phyloP scores from a whole-genome alignment of 495 filamentous ascomycete genomes.

The Trichoderma reesei region DNA sequence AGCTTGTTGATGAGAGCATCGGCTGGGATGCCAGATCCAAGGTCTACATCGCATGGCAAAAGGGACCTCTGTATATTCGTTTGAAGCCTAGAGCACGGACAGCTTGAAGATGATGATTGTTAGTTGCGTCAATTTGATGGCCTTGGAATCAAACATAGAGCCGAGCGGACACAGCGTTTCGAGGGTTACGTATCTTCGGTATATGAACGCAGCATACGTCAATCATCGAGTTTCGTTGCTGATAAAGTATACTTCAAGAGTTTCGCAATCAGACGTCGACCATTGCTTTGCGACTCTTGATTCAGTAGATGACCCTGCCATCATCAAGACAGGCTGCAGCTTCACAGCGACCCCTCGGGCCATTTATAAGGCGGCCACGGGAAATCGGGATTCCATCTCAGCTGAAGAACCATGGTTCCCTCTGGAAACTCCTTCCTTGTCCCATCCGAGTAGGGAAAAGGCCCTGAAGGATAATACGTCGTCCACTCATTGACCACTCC shows the following conservation, averaged over 20 bases:
- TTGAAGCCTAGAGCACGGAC: not conserved
- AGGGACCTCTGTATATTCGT: not conserved
- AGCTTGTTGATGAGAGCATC: conserved; percentile 17
- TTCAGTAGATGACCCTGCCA: no score
- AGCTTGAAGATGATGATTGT: no score
- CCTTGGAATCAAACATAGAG: no score
- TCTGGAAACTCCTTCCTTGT: conserved; percentile 16
- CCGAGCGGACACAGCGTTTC: no score
- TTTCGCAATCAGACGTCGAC: no score
- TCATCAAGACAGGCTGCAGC: not conserved
- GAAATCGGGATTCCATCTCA: conserved; percentile 13
- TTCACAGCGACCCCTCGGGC: conserved; percentile 16
- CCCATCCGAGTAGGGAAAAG: conserved; percentile 10
- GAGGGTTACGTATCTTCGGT: no score
- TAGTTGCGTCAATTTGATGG: no score
- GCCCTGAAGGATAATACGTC: not conserved
- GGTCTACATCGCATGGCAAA: not conserved
- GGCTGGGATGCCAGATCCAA: conserved; percentile 18
- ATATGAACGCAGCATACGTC: no score
- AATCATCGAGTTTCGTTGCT: no score
- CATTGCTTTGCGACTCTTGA: no score
- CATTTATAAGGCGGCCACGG: conserved; percentile 17
- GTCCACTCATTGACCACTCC: not conserved
- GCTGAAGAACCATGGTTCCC: conserved; percentile 11
- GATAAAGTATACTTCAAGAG: no score